Percentiles rank a stretch among this genome's conserved stretches.
Evolutionary conservation across 164 flowering plant genomes (phyloP).

Genomic region (Umbellularia californica): DNA sequence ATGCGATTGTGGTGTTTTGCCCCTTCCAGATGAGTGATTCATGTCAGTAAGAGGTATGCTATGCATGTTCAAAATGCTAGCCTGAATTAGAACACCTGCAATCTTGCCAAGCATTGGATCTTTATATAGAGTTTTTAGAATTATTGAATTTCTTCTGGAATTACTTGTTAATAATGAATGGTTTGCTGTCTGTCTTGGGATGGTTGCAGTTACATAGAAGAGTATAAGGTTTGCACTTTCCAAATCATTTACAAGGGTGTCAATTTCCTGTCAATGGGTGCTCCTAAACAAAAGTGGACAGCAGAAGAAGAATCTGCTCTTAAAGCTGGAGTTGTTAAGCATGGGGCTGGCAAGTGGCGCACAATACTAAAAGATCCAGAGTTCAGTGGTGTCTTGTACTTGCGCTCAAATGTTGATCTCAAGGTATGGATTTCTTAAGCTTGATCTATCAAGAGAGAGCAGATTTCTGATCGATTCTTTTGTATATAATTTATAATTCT

Average conservation of each 20-base stretch:
- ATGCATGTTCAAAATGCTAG: neutral
- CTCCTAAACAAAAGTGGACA: slow-evolving; percentile 98
- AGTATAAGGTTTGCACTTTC: slow-evolving; percentile 5
- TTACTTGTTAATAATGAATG: neutral
- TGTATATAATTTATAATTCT: neutral
- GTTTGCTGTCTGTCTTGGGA: neutral
- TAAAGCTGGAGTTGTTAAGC: slow-evolving; percentile 83
- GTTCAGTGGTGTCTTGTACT: slow-evolving; percentile 59
- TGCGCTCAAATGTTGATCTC: slow-evolving; percentile 93
- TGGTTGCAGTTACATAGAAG: neutral
- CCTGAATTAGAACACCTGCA: neutral
- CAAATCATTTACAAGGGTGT: slow-evolving; percentile 8
- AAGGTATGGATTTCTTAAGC: slow-evolving; percentile 47
- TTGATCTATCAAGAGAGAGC: neutral
- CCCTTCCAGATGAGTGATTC: too few species aligned
- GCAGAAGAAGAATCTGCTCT: slow-evolving; percentile 90
- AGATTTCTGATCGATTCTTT: neutral
- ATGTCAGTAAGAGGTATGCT: too few species aligned
- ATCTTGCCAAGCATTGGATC: neutral
- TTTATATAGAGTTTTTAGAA: too few species aligned
- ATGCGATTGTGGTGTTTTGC: too few species aligned
- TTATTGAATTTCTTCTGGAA: neutral
- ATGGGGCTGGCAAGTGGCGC: slow-evolving; percentile 99
- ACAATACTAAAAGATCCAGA: slow-evolving; percentile 96
- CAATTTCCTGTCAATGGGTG: slow-evolving; percentile 55